Conservation (phyloP, 805 yeast genomes). For the Saccharomycopsis fodiens region DNA sequence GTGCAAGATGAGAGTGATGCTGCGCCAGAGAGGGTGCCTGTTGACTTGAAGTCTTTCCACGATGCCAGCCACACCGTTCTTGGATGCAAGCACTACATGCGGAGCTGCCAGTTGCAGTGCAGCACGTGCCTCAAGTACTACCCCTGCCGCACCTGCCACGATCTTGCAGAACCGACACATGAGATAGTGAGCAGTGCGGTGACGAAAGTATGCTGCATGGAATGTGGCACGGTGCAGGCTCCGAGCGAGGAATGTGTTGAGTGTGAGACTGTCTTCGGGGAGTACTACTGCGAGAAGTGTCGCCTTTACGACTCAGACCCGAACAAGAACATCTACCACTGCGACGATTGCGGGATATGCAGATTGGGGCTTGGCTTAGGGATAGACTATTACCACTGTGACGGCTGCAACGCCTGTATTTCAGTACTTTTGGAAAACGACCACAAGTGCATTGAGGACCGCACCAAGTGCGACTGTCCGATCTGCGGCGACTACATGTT, state of each 20-base stretch:
- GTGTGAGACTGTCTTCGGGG: conserved; percentile 62
- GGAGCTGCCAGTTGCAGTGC: conserved; percentile 81
- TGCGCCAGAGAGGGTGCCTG: conserved; percentile 30
- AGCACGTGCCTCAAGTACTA: conserved; percentile 67
- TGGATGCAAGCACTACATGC: conserved; percentile 80
- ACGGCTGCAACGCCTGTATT: conserved; percentile 81
- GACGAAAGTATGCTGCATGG: conserved; percentile 71
- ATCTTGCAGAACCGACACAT: conserved; percentile 45
- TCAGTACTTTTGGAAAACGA: conserved; percentile 68
- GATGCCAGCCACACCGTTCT: conserved; percentile 36
- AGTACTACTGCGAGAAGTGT: conserved; percentile 73
- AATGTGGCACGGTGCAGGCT: conserved; percentile 65
- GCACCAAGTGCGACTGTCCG: conserved; percentile 89
- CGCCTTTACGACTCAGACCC: conserved; percentile 78
- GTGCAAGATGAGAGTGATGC: conserved; percentile 14
- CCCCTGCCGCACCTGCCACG: conserved; percentile 83
- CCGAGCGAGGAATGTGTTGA: conserved; percentile 62
- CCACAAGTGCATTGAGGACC: conserved; percentile 78
- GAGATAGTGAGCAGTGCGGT: conserved; percentile 53
- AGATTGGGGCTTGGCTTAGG: conserved; percentile 83
- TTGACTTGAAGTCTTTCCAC: conserved; percentile 30
- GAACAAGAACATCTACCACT: conserved; percentile 78
- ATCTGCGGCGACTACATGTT: conserved; percentile 89
- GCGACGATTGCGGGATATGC: conserved; percentile 90
- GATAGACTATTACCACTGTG: conserved; percentile 87